A percentile compares a stretch with the other conserved stretches of the same genome.
phyloP scores from a whole-genome alignment of 2,329 filamentous ascomycete genomes.

The Cladosporium halotolerans region DNA sequence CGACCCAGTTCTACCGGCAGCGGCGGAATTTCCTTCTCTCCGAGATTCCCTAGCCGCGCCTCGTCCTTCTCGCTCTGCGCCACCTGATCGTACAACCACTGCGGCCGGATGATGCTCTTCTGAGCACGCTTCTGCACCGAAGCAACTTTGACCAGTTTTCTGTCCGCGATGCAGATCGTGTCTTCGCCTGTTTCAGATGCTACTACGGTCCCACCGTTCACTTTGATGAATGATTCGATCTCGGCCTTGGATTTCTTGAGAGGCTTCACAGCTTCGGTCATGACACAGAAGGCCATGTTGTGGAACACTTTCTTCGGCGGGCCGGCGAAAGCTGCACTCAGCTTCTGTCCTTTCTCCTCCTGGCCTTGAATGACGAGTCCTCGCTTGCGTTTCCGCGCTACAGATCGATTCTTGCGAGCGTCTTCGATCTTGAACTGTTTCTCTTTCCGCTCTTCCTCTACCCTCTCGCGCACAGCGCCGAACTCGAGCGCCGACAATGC shows the following conservation, averaged over 20 bases:
- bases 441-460: slow-evolving; percentile 64
- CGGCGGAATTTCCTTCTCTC: slow-evolving; percentile 36
- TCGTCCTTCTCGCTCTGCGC: slow-evolving; percentile 45
- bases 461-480: slow-evolving; percentile 59
- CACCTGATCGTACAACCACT: slow-evolving; percentile 80
- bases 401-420: slow-evolving; percentile 55
- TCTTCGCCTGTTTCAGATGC: slow-evolving; percentile 62
- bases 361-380: slow-evolving; percentile 69
- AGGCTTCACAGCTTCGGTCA: slow-evolving; percentile 67
- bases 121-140: slow-evolving; percentile 68
- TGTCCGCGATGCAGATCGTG: slow-evolving; percentile 73
- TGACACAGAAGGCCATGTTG: slow-evolving; percentile 70
- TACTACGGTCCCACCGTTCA: slow-evolving; percentile 71
- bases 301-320: slow-evolving; percentile 62
- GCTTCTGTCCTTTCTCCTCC: slow-evolving; percentile 43
- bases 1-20: slow-evolving; percentile 64
- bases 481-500: slow-evolving; percentile 77
- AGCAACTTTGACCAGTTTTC: slow-evolving; percentile 71
- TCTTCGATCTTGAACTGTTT: slow-evolving; percentile 69
- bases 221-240: slow-evolving; percentile 74
- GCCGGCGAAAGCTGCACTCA: slow-evolving; percentile 49
- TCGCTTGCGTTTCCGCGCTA: slow-evolving; percentile 56
- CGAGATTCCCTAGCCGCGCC: slow-evolving; percentile 39
- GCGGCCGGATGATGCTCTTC: slow-evolving; percentile 67
- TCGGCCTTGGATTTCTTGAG: slow-evolving; percentile 70